A percentile compares a stretch with the other conserved stretches of the same genome.
Evolutionary conservation across 257 asterid species (phyloP).

Genomic region (Solanum virginianum): DNA sequence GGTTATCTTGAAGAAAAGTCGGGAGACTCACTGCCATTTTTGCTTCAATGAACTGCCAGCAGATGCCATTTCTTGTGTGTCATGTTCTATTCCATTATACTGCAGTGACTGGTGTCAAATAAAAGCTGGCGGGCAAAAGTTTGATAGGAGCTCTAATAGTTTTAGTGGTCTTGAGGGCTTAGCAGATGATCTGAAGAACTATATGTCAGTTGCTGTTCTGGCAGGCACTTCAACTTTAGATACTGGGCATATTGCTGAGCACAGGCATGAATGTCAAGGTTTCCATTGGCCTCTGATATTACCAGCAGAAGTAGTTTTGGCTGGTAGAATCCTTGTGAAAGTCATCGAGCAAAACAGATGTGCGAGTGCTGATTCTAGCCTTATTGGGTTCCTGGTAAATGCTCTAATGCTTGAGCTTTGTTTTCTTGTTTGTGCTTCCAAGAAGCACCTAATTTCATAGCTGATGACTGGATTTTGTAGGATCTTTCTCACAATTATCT

Average conservation of each 20-base stretch:
- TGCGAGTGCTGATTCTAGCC: conserved; percentile 17
- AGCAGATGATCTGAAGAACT: conserved; percentile 44
- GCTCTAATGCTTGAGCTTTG: not conserved
- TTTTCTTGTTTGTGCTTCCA: conserved; percentile 1
- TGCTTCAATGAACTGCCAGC: conserved; percentile 85
- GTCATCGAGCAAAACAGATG: conserved; percentile 29
- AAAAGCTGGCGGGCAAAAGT: conserved; percentile 51
- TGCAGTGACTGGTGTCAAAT: conserved; percentile 70
- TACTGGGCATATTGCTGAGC: conserved; percentile 42
- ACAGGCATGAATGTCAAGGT: conserved; percentile 78
- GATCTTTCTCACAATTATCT: conserved; percentile 80
- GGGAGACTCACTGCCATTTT: conserved; percentile 86
- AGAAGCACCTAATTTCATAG: conserved; percentile 1
- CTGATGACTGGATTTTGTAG: conserved; percentile 32
- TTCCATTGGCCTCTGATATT: conserved; percentile 81
- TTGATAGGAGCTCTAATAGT: conserved; percentile 6
- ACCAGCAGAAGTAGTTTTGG: conserved; percentile 74
- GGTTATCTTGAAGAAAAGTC: conserved; percentile 75
- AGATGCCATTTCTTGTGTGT: conserved; percentile 62
- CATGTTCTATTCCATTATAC: conserved; percentile 69
- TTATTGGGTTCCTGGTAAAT: conserved; percentile 35
- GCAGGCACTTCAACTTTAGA: conserved; percentile 13
- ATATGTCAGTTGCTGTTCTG: conserved; percentile 37
- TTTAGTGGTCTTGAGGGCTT: conserved; percentile 19
- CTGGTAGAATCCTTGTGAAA: conserved; percentile 78